Conservation (phyloP, 1,284 basidiomycete species). For the Testicularia cyperi region DNA sequence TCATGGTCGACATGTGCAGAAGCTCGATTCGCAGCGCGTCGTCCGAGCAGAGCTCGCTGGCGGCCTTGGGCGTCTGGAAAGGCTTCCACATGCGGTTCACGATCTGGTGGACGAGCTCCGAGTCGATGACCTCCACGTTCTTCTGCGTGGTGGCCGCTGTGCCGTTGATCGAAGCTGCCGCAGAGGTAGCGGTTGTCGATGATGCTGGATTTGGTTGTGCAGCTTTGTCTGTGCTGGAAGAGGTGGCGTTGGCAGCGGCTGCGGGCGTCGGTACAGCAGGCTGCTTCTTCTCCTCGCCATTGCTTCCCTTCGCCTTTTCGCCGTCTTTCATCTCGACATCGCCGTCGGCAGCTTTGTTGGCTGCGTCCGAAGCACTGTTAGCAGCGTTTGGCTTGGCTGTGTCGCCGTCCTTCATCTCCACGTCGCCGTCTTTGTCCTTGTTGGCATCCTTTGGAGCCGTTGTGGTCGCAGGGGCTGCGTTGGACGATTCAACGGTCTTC, state of each 20-base stretch:
- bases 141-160: constrained; percentile 58
- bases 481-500: not conserved
- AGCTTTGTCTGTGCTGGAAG: not conserved
- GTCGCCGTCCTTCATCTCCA: constrained; percentile 58
- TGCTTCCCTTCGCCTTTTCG: no score
- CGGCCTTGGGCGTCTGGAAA: constrained; percentile 65
- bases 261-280: no score
- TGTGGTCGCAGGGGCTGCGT: not conserved
- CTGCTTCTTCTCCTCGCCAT: no score
- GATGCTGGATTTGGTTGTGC: constrained; percentile 2
- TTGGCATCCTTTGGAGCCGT: no score
- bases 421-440: constrained; percentile 63
- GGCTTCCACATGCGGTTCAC: constrained; percentile 79
- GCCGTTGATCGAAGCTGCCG: constrained; percentile 46
- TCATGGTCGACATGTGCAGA: constrained; percentile 82
- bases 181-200: constrained; percentile 1
- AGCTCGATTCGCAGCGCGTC: constrained; percentile 87
- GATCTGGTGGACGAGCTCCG: constrained; percentile 71
- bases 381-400: no score
- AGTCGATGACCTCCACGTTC: constrained; percentile 64
- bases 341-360: not conserved
- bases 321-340: constrained; percentile 5
- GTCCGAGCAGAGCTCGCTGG: constrained; percentile 65
- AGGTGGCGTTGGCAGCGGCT: constrained; percentile 1
- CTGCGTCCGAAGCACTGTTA: no score